Evolutionary conservation across 169 alveolate species (phyloP), one percentile per base, ranked within the genome.

Genomic region (Fabrea salina): DNA sequence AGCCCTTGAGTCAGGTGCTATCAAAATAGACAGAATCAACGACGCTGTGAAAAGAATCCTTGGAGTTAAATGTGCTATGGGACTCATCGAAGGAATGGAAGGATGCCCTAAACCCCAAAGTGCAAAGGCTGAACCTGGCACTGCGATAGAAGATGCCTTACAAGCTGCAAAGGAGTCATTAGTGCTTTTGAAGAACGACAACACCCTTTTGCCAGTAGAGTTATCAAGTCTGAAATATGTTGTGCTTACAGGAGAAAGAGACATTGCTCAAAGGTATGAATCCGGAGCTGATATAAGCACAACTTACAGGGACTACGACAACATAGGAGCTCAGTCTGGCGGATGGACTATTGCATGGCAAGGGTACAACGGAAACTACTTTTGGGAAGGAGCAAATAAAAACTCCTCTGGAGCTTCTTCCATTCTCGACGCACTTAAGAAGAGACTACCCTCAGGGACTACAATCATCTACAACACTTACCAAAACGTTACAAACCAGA

Each of bases 281-380:
- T 56, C 41, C 11, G 30, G 57, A 32, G 75, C 61, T 2, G 66
- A n/a, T n/a, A n/a, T n/a, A n/a, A n/a, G n/a, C n/a, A n/a, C n/a
- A n/a, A n/a, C n/a, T n/a, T n/a, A 32, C 54, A 30, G 75, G 67
- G 82, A 82, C 22, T 75, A 58, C 33, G 64, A 82, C 57, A 75
- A 82, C 44, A 82, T 82, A 51, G 87, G 87, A 64, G 87, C 87
- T 27, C 54, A 82, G 47, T 75, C 74, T 66, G 87, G 87, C n/a
- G 87, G 87, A 22, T 82, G 87, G 87, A 41, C 81, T n/a, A 58
- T 82, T 19, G 58, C 80, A 41, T 82, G 87, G 87, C 56, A 82
- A 66, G 87, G 87, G 3, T 75, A 50, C 30, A 67, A 75, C 7
- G 87, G 87, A 5, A 82, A 82, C 49, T 70, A 74, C 4, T 82